Conservation (phyloP, 371 early-diverging fungal species). For the Actinomucor elegans region DNA sequence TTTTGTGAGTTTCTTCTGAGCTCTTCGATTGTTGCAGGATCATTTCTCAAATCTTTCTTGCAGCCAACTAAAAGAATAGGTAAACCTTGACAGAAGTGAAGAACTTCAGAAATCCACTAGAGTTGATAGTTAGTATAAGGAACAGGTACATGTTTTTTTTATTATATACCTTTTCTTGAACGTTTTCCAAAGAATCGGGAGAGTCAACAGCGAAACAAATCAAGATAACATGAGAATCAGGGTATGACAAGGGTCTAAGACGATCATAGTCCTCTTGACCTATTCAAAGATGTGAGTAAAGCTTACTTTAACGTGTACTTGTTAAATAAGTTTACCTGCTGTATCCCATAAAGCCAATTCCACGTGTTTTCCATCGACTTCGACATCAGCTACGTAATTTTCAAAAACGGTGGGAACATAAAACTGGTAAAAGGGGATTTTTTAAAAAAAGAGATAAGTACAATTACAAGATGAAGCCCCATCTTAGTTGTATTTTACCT, state of each 20-base stretch:
- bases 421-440: constrained; percentile 54
- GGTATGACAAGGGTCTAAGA: constrained; percentile 95
- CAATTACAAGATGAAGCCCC: no score
- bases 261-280: constrained; percentile 95
- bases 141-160: no score
- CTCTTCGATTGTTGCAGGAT: constrained; percentile 76
- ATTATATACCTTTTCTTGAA: constrained; percentile 81
- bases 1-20: constrained; percentile 74
- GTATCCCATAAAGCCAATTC: constrained; percentile 99
- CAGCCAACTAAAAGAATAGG: constrained; percentile 90
- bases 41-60: constrained; percentile 91
- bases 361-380: constrained; percentile 89
- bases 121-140: constrained; percentile 3
- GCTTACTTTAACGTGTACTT: no score
- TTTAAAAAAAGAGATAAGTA: no score
- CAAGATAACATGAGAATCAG: constrained; percentile 95
- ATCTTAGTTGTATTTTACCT: constrained; percentile 52
- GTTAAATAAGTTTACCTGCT: constrained; percentile 64
- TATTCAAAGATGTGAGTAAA: constrained; percentile 25
- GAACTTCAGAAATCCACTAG: constrained; percentile 89
- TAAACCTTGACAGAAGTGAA: constrained; percentile 85
- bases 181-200: constrained; percentile 94
- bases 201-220: constrained; percentile 94
- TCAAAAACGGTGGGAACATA: constrained; percentile 97
- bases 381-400: constrained; percentile 93